Evolutionary conservation across 192 early-diverging fungal species (phyloP).

Genomic region (Ambispora gerdemannii): DNA sequence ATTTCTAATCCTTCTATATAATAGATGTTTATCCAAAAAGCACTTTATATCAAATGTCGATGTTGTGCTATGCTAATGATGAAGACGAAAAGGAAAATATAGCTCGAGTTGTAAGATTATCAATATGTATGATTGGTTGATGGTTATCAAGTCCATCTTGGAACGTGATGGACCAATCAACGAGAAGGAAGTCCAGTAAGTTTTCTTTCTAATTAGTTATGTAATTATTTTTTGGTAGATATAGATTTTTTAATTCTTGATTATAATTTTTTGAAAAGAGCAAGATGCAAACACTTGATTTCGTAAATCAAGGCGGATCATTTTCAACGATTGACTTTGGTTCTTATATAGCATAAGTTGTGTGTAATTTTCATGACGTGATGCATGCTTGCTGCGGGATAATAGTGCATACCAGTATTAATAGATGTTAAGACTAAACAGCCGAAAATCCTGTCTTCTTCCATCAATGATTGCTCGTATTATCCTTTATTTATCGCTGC

Average conservation of each 20-base stretch:
- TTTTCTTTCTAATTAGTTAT: not conserved
- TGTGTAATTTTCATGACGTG: too few species aligned
- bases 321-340: conserved; percentile 82
- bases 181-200: conserved; percentile 62
- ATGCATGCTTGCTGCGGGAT: too few species aligned
- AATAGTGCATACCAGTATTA: too few species aligned
- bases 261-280: conserved; percentile 45
- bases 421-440: too few species aligned
- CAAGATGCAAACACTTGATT: conserved; percentile 86
- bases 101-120: conserved; percentile 90
- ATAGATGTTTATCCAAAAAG: conserved; percentile 84
- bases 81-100: conserved; percentile 59
- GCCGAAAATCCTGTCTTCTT: too few species aligned
- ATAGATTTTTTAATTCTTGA: not conserved
- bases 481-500: too few species aligned
- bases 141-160: conserved; percentile 73
- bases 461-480: too few species aligned
- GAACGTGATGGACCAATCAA: conserved; percentile 41
- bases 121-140: conserved; percentile 91
- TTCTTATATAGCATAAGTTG: too few species aligned
- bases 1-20: not conserved
- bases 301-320: conserved; percentile 95
- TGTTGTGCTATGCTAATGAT: conserved; percentile 63
- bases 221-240: conserved; percentile 1
- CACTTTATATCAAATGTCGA: conserved; percentile 80